Evolutionary conservation across 179 eudicot genomes (phyloP), one percentile per base, ranked within the genome.

Genomic region (Vitellaria paradoxa): DNA sequence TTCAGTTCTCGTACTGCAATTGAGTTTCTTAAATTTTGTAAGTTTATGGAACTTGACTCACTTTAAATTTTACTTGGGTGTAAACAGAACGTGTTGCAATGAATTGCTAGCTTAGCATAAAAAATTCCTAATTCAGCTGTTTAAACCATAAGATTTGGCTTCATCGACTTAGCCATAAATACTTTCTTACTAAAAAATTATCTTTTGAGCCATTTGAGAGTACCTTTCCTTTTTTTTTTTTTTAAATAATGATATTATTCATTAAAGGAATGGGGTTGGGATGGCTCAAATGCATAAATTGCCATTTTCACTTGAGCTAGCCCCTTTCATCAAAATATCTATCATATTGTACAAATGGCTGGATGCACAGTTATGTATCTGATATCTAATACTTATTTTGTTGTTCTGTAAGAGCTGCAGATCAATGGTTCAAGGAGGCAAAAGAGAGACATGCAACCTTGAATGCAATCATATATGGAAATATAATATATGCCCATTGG

Each of bases 401-500:
- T 66, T 79, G 45, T 85, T 88, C 68, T 89, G 87, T 84, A 86
- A 94, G 98, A 86, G 97, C 90, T 93, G 99, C 99, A 82, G 97
- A 95, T 85, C 83, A 75, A 81, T 95, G 99, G 97, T 95, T 95
- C 78, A 82, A 77, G 88, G 97, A 89, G 90, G 99, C 99, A 37
- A 95, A 95, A 86, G 92, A 89, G 86, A 86, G 83, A 81, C 90
- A 85, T 81, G 30, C 81, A 72, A 79, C 85, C 30, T 82, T 95
- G 82, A 93, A 95, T 73, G 91, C 91, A 65, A 87, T 86, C 73
- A 88, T 93, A 78, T 95, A 95, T 59, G 97, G 97, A 76, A 95
- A 85, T 82, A 93, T 95, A 81, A 93, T 95, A 24, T 95, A 93
- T 82, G 99, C 97, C 70, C 82, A 93, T 78, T 95, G 98, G 98